Evolutionary conservation across 176 grass and related monocot genomes (phyloP).

Genomic region (Cymbopogon citratus): DNA sequence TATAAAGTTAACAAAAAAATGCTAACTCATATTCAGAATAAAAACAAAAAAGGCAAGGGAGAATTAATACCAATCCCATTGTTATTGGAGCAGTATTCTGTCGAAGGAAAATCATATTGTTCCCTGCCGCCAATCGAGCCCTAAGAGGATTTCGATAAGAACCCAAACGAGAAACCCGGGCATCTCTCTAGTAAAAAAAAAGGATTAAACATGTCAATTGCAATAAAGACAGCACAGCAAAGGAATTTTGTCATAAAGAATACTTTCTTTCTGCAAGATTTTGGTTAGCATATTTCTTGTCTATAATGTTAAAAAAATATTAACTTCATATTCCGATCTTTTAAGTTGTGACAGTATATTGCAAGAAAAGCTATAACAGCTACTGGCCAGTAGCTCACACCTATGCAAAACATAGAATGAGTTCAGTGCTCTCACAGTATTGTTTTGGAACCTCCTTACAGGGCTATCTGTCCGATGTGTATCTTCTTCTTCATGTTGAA

Average conservation of each 20-base stretch:
- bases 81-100: background rate
- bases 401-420: constrained; percentile 4
- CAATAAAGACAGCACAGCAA: constrained; percentile 14
- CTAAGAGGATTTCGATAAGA: constrained; percentile 10
- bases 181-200: constrained; percentile 36
- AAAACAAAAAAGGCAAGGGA: background rate
- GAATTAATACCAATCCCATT: constrained; percentile 32
- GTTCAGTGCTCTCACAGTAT: constrained; percentile 35
- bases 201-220: constrained; percentile 8
- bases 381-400: background rate
- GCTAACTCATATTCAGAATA: background rate
- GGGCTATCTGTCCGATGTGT: constrained; percentile 25
- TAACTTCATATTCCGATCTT: no score
- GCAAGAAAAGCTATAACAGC: constrained; percentile 9
- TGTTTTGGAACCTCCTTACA: constrained; percentile 28
- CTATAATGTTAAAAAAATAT: no score
- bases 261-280: no score
- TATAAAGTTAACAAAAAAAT: constrained; percentile 7
- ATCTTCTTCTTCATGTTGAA: constrained; percentile 73
- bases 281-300: no score
- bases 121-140: background rate
- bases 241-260: background rate
- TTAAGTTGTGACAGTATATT: background rate
- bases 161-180: constrained; percentile 15
- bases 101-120: constrained; percentile 8